phyloP scores from a whole-genome alignment of 139 green algal species.

The Desmodesmus armatus region DNA sequence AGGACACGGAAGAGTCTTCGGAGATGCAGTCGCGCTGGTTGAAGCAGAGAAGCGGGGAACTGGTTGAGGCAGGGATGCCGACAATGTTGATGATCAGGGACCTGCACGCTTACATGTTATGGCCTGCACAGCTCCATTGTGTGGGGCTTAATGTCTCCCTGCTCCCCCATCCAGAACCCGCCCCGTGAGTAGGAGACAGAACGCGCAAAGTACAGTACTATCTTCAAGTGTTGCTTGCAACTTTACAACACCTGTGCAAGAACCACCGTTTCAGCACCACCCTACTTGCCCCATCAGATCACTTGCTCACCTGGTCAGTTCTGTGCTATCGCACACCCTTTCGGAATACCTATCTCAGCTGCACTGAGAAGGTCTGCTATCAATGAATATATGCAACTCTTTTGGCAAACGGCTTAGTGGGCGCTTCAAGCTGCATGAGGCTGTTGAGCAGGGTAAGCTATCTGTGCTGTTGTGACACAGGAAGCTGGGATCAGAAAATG shows the following conservation, averaged over 20 bases:
- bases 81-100: background rate
- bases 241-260: background rate
- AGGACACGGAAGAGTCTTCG: background rate
- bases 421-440: constrained; percentile 49
- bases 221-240: background rate
- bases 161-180: no score
- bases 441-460: constrained; percentile 18
- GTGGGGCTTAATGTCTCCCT: no score
- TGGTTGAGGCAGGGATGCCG: no score
- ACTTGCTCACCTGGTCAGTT: background rate
- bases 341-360: no score
- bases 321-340: background rate
- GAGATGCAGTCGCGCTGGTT: no score
- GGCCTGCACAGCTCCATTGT: no score
- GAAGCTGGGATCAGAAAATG: background rate
- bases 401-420: constrained; percentile 7
- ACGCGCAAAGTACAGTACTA: no score
- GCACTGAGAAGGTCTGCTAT: no score
- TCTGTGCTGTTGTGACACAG: background rate
- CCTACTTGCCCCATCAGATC: background rate
- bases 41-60: no score
- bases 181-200: no score
- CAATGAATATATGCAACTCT: background rate
- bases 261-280: background rate
- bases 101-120: no score